A percentile compares a stretch with the other conserved stretches of the same genome.
Evolutionary conservation across 352 stramenopile genomes (phyloP).

Genomic region (Phytophthora pseudosyringae): DNA sequence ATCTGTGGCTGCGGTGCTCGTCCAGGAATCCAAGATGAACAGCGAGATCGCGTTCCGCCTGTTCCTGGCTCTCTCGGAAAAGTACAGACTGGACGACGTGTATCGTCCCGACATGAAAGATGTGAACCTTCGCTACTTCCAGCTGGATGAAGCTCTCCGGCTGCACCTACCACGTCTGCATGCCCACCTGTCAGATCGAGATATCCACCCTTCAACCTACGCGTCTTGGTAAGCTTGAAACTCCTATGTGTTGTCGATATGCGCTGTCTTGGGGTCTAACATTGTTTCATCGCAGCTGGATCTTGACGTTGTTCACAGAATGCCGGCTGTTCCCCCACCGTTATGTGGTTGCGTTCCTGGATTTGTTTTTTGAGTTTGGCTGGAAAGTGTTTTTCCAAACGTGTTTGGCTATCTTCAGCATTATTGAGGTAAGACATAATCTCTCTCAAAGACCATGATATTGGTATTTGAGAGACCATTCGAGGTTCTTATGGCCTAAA

Average conservation of each 20-base stretch:
- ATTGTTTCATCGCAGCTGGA: conserved; percentile 39
- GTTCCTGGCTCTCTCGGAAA: conserved; percentile 58
- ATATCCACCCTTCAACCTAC: conserved; percentile 57
- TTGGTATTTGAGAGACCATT: too few species aligned
- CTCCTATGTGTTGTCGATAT: conserved; percentile 1
- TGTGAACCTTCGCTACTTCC: conserved; percentile 57
- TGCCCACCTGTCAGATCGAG: conserved; percentile 48
- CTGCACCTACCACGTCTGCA: conserved; percentile 49
- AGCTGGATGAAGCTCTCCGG: conserved; percentile 53
- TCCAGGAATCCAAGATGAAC: conserved; percentile 56
- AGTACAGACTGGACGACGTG: conserved; percentile 54
- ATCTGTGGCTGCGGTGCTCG: conserved; percentile 44
- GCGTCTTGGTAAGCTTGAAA: conserved; percentile 43
- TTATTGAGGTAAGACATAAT: conserved; percentile 36
- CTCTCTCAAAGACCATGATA: too few species aligned
- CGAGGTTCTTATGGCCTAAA: not conserved
- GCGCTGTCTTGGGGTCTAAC: conserved; percentile 6
- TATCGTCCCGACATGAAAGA: conserved; percentile 61
- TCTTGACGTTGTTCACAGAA: conserved; percentile 62
- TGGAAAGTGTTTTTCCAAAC: conserved; percentile 60
- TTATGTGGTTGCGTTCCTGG: conserved; percentile 47
- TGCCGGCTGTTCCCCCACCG: conserved; percentile 47
- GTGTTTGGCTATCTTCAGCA: conserved; percentile 47
- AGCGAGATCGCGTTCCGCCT: conserved; percentile 55
- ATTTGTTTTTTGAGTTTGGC: conserved; percentile 57